Conservation (phyloP, 1,284 basidiomycete species). For the Mycena sp. region DNA sequence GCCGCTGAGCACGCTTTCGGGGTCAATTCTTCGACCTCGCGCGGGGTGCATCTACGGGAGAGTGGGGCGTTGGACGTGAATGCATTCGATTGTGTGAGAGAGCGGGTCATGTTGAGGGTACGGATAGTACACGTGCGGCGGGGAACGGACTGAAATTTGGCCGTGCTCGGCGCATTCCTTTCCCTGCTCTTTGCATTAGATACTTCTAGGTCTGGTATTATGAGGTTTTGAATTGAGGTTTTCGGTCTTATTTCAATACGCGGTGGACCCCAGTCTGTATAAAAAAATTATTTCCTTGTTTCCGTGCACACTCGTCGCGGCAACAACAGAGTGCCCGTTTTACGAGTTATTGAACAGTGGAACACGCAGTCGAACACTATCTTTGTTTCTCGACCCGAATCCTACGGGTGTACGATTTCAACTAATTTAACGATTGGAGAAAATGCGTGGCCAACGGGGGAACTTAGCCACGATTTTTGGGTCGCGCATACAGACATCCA, state of each 20-base stretch:
- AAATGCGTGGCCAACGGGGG: not conserved
- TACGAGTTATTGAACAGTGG: not conserved
- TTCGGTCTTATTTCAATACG: not conserved
- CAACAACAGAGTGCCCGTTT: not conserved
- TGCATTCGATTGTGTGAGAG: too few relatives aligned
- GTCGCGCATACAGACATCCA: not conserved
- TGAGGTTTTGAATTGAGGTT: not conserved
- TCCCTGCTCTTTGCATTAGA: too few relatives aligned
- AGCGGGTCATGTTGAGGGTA: too few relatives aligned
- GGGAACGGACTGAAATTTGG: too few relatives aligned
- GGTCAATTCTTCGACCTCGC: not conserved
- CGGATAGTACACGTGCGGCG: too few relatives aligned
- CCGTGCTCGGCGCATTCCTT: too few relatives aligned
- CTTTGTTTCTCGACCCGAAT: not conserved
- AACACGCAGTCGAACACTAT: not conserved
- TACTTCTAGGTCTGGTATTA: too few relatives aligned
- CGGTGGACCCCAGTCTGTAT: not conserved
- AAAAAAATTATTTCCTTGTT: too few relatives aligned
- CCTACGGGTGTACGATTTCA: not conserved
- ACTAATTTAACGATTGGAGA: not conserved
- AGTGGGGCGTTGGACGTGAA: too few relatives aligned
- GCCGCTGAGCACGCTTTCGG: not conserved
- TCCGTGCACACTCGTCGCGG: too few relatives aligned
- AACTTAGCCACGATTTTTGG: not conserved
- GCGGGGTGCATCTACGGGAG: not conserved